Evolutionary conservation across 2,329 filamentous ascomycete genomes (phyloP), one percentile per base, ranked within the genome.

Genomic region (Aureobasidium sp.): DNA sequence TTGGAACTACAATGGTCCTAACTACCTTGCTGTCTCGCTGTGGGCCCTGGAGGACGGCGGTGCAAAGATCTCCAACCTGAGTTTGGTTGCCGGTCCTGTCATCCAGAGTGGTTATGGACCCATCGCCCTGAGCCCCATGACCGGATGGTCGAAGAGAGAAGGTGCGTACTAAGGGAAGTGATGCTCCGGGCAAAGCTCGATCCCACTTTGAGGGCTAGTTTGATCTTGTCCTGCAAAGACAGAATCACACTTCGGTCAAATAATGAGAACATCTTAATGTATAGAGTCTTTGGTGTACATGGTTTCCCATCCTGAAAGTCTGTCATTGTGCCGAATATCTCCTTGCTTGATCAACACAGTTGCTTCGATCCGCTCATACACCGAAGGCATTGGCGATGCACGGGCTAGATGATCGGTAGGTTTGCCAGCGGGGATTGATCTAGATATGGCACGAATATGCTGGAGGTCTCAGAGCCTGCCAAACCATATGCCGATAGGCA

Each of bases 1-100:
- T 26, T 75, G 90, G 56, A 82, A 92, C 69, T 88, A 91, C 71
- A 77, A 79, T 5, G 88, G 88, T 0, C 80, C 78, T 36, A 93
- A 93, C 67, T 88, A 83, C 72, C 68, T 92, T 6, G 87, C 82
- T 0, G 68, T 93, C 5, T 84, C 81, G 27, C 70, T 93, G 17
- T 92, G 88, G 89, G 83, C 85, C 0, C 76, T 87, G 60, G 82
- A 86, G 44, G 72, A 74, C 0, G 73, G 71, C 2, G 85, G 84
- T 7, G 85, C 82, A 0, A 84, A 80, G 68, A 67, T 90, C 10
- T 79, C 80, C 0, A 79, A 68, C 15, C 59, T 74, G 29, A 67
- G 67, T 32, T 51, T 74, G 15, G 69, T 72, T 0, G 66, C 69
- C 57, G 70, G 70, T 2, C 60, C 66, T 15, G 66, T 66, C 5